Evolutionary conservation across 805 yeast genomes (phyloP).

Genomic region (Hanseniaspora hatyaiensis): DNA sequence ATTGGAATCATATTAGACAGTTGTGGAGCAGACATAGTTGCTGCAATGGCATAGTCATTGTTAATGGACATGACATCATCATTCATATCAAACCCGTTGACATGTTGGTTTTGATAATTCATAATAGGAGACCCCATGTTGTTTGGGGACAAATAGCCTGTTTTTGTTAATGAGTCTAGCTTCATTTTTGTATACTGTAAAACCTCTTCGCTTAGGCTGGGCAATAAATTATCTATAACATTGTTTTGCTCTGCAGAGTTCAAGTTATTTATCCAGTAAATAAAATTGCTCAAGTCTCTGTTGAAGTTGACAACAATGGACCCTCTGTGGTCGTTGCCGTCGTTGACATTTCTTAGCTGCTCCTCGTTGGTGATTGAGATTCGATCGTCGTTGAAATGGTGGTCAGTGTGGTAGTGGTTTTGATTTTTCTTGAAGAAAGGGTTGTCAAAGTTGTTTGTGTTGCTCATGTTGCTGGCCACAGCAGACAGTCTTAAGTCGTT

Average conservation of each 20-base stretch:
- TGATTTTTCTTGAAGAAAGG: conserved; percentile 8
- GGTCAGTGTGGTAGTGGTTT: neutral
- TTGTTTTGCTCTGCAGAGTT: conserved; percentile 41
- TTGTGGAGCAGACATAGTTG: conserved; percentile 17
- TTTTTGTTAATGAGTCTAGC: conserved; percentile 31
- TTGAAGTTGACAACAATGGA: conserved; percentile 31
- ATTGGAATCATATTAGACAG: neutral
- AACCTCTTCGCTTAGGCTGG: conserved; percentile 41
- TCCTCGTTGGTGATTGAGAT: conserved; percentile 1
- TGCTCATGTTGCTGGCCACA: conserved; percentile 9
- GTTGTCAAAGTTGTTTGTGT: conserved; percentile 9
- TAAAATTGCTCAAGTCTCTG: conserved; percentile 40
- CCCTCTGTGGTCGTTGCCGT: conserved; percentile 17
- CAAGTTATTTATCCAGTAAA: conserved; percentile 42
- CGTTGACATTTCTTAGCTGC: neutral
- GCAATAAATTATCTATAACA: conserved; percentile 44
- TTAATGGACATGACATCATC: conserved; percentile 20
- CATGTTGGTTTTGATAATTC: neutral
- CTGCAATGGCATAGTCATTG: conserved; percentile 16
- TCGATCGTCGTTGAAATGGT: conserved; percentile 4
- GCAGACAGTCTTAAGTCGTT: conserved; percentile 6
- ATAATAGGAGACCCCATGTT: conserved; percentile 24
- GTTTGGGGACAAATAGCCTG: conserved; percentile 24
- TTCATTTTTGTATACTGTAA: conserved; percentile 39
- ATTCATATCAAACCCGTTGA: conserved; percentile 19